Conservation (phyloP, 257 asterid species). For the Nicotiana knightiana region DNA sequence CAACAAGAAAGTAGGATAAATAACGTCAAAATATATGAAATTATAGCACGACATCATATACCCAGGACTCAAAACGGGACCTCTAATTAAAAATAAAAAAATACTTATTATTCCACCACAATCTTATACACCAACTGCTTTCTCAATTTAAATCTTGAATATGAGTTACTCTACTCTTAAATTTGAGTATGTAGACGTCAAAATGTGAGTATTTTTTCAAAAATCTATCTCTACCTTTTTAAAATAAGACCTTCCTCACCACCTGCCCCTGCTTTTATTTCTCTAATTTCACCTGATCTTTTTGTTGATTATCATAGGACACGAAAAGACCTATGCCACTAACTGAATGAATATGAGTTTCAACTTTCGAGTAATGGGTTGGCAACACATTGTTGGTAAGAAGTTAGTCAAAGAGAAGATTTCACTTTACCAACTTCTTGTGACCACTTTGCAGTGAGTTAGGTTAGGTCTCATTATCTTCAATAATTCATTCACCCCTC, state of each 20-base stretch:
- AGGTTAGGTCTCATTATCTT: conserved; percentile 9
- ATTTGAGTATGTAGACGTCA: not conserved
- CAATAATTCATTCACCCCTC: conserved; percentile 10
- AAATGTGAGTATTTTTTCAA: not conserved
- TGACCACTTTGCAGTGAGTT: conserved; percentile 12
- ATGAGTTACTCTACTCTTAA: too few relatives aligned
- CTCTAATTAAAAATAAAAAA: too few relatives aligned
- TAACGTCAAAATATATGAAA: too few relatives aligned
- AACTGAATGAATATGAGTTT: too few relatives aligned
- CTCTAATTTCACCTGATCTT: not conserved
- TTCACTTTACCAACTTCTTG: conserved; percentile 16
- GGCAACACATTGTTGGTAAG: not conserved
- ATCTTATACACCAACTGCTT: too few relatives aligned
- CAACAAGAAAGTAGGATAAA: too few relatives aligned
- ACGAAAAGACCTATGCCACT: not conserved
- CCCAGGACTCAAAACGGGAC: fast-evolving
- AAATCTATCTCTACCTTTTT: not conserved
- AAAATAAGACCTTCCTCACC: not conserved
- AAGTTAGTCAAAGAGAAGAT: conserved; percentile 17
- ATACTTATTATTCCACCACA: too few relatives aligned
- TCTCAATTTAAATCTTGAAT: too few relatives aligned
- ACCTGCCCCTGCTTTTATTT: not conserved
- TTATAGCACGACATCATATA: too few relatives aligned
- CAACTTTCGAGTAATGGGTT: not conserved
- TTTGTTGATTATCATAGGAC: not conserved